These are phyloP conservation scores for Pachysolen tannophilus DNA, from an alignment of 805 yeast genomes.

Conservation along the genomic window DNA sequence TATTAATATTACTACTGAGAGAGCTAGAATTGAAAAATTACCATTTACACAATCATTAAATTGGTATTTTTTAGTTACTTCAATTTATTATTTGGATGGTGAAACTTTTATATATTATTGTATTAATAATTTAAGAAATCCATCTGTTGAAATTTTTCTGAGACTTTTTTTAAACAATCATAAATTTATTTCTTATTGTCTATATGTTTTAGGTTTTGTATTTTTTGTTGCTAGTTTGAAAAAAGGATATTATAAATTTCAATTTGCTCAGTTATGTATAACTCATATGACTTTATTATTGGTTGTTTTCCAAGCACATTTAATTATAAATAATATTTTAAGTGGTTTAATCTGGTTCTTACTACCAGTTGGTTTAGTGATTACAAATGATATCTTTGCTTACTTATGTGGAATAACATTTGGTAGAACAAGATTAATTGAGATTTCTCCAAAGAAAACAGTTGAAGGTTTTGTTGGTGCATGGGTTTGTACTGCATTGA, in stretches of 20 bases:
- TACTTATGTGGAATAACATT: conserved; percentile 95
- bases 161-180: conserved; percentile 48
- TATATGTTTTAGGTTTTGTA: conserved; percentile 82
- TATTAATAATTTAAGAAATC: conserved; percentile 14
- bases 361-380: conserved; percentile 85
- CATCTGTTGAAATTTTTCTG: conserved; percentile 12
- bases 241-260: conserved; percentile 84
- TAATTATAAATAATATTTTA: conserved; percentile 81
- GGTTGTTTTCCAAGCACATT: conserved; percentile 91
- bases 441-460: conserved; percentile 94
- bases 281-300: conserved; percentile 90
- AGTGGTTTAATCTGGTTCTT: conserved; percentile 93
- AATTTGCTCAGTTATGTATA: conserved; percentile 86
- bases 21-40: conserved; percentile 73
- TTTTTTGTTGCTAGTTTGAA: conserved; percentile 84
- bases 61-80: conserved; percentile 88
- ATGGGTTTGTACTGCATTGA: conserved; percentile 84
- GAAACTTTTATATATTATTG: conserved; percentile 69
- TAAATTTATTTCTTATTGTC: conserved; percentile 71
- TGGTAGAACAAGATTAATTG: conserved; percentile 87
- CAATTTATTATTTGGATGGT: conserved; percentile 86
- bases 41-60: conserved; percentile 79
- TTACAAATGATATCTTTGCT: conserved; percentile 93
- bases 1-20: conserved; percentile 71
- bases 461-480: conserved; percentile 98